These are phyloP conservation scores for Irpex sp. DNA, from an alignment of 1,284 basidiomycete genomes.

Conservation along the genomic window DNA sequence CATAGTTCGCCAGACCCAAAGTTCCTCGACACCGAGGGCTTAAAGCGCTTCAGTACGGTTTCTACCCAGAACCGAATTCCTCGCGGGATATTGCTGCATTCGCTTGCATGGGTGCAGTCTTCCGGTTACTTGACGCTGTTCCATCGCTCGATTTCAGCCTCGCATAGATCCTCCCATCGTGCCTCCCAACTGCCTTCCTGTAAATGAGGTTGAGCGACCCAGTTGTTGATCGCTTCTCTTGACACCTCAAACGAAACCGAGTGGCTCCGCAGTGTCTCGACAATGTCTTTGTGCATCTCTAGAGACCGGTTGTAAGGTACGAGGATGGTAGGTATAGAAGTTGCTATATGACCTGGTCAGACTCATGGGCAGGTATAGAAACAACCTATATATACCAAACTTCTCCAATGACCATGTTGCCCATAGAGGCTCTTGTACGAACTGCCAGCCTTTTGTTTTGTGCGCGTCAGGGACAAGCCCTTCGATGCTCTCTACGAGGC, in stretches of 20 bases:
- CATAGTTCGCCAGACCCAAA: no score
- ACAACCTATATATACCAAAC: slow-evolving; percentile 49
- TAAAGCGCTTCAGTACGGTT: not conserved
- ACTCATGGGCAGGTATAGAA: not conserved
- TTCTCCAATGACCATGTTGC: slow-evolving; percentile 75
- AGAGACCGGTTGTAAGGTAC: slow-evolving; percentile 68
- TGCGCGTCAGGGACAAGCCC: slow-evolving; percentile 61
- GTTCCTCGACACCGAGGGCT: no score
- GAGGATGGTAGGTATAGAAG: slow-evolving; percentile 51
- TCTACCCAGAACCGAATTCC: slow-evolving; percentile 8
- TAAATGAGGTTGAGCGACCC: slow-evolving; percentile 64
- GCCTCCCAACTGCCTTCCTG: slow-evolving; percentile 65
- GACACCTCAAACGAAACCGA: slow-evolving; percentile 65
- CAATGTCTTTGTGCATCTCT: slow-evolving; percentile 49
- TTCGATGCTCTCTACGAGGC: slow-evolving; percentile 61
- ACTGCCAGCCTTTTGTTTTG: slow-evolving; percentile 64
- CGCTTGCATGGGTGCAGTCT: not conserved
- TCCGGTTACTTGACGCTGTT: slow-evolving; percentile 29
- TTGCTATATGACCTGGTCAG: slow-evolving; percentile 38
- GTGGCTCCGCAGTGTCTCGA: slow-evolving; percentile 58
- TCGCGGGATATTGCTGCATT: not conserved
- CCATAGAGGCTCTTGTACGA: slow-evolving; percentile 74
- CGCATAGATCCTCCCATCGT: slow-evolving; percentile 73
- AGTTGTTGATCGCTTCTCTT: slow-evolving; percentile 52
- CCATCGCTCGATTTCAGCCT: slow-evolving; percentile 71